Evolutionary conservation across 352 stramenopile species (phyloP), one percentile per base, ranked within the genome.

Genomic region (Phytophthora constricta): DNA sequence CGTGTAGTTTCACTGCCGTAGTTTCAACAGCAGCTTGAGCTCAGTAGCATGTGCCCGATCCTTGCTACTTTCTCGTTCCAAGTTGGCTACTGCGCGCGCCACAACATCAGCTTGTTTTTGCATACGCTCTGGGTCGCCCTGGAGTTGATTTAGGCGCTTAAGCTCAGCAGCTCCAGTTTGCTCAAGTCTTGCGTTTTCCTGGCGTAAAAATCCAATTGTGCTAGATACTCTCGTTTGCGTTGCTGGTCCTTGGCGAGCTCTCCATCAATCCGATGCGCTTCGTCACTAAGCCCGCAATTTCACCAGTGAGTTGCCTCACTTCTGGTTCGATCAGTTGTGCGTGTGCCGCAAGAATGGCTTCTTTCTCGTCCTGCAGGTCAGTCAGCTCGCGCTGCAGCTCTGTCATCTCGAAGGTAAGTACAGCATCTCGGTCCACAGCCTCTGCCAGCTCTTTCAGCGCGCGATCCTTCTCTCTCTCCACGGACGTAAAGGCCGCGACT

Each of bases 41-140:
- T 80, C 71, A 0, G 28, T 33, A 22, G 80, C 46, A 16, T 68
- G 68, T 2, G 79, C 70, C 7, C 71, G 69, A 3, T 91, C 74
- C 31, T 77, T 86, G 39, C 62, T 65, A n/a, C 83, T 79, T 57
- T 97, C 91, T 3, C 72, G 71, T 53, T 93, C 76, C 1, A 97
- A 58, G 25, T 89, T 87, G 2, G 69, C 51, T 1, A 94, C 79
- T 0, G 91, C 91, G n/a, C 82, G 91, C 11, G 90, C 82, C 13
- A 97, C 91, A 0, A 96, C 86, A 20, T 95, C 86, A 2, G 84
- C 87, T 58, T 97, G 90, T 62, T 96, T 96, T 20, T 83, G 66
- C 61, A 96, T 83, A 2, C 89, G 87, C 58, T 96, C 84, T 1
- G 90, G 89, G 61, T 97, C 87, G 16, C 79, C 70, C 52, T 90